Base-by-base conservation (phyloP, 495 filamentous ascomycete species). In the Penicillium mononematosum region DNA sequence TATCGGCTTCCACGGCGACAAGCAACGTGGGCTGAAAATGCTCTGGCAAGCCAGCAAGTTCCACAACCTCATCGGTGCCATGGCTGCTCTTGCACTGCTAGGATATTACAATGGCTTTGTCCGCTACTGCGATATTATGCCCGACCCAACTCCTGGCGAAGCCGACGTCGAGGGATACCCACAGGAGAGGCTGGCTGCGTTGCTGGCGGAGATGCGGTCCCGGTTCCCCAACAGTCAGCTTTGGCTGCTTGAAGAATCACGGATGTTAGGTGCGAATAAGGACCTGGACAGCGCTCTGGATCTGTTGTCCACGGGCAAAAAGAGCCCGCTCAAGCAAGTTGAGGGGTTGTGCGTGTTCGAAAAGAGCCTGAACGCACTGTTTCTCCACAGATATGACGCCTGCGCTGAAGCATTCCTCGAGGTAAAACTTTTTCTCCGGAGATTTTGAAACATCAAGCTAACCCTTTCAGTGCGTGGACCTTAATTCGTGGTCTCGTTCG, bases 41-140 rank as follows among this genome's bases (percentile, higher is more conserved):
- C 85, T 98, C 9, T 98, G 95, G 94, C 90, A 93, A 70, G 88
- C 91, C 14, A 88, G 88, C 59, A 91, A 88, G 62, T 91, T 89
- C 65, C 78, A 85, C 59, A 96, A 96, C 64, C 81, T 98, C 68
- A 92, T 96, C 64, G 94, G 94, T 27, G 92, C 90, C 27, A 87
- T 97, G 69, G 88, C 92, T 5, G 91, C 87, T 0, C 75, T 98
- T 29, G 81, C 88, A 36, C 75, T 96, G 7, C 78, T 98, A 3
- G 85, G 85, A 16, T 98, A 89, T 65, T 96, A 96, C 72, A 94
- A 97, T 63, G 89, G 85, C 44, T 81, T 96, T 55, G 78, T 91
- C 24, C 87, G 88, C 7, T 89, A 91, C 63, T 90, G 88, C 57
- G 94, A 98, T 65, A 96, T 98, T 61, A 80, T 95, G 36, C 87